Conservation (phyloP, 2,329 filamentous ascomycete species). For the Fusarium sp. region DNA sequence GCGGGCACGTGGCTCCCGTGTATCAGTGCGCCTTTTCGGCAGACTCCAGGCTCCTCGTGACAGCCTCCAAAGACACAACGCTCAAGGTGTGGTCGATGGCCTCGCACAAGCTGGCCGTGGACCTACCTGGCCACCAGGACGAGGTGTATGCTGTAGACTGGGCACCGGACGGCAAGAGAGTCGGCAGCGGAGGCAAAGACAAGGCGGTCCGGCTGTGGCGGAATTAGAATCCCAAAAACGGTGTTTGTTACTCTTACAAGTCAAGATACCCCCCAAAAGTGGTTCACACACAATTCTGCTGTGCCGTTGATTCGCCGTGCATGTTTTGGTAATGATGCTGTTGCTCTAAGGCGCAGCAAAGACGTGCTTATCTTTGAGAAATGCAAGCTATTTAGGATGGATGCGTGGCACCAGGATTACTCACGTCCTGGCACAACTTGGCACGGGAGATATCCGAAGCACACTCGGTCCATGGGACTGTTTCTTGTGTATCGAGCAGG, state of each 20-base stretch:
- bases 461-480: slow-evolving; percentile 1
- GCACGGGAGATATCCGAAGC: slow-evolving; percentile 25
- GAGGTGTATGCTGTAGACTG: slow-evolving; percentile 96
- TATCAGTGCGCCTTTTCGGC: slow-evolving; percentile 94
- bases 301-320: slow-evolving; percentile 20
- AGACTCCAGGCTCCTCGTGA: slow-evolving; percentile 89
- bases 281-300: slow-evolving; percentile 22
- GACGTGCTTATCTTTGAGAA: slow-evolving; percentile 25
- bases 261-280: slow-evolving; percentile 42
- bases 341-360: slow-evolving; percentile 4
- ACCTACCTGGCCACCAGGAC: slow-evolving; percentile 90
- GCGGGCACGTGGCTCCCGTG: slow-evolving; percentile 89
- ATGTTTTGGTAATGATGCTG: slow-evolving; percentile 20
- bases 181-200: slow-evolving; percentile 93
- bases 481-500: not conserved
- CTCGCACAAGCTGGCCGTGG: slow-evolving; percentile 80
- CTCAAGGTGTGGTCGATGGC: slow-evolving; percentile 94
- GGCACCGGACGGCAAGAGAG: slow-evolving; percentile 89
- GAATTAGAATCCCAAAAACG: slow-evolving; percentile 57
- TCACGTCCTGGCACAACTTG: slow-evolving; percentile 20
- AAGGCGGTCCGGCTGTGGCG: slow-evolving; percentile 78
- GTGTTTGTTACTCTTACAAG: slow-evolving; percentile 32
- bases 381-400: not conserved
- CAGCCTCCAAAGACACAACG: slow-evolving; percentile 90
- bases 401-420: slow-evolving; percentile 29